Percentiles rank a stretch among this genome's conserved stretches.
Evolutionary conservation across 306 rosid genomes (phyloP).

Genomic region (Malus sylvestris): DNA sequence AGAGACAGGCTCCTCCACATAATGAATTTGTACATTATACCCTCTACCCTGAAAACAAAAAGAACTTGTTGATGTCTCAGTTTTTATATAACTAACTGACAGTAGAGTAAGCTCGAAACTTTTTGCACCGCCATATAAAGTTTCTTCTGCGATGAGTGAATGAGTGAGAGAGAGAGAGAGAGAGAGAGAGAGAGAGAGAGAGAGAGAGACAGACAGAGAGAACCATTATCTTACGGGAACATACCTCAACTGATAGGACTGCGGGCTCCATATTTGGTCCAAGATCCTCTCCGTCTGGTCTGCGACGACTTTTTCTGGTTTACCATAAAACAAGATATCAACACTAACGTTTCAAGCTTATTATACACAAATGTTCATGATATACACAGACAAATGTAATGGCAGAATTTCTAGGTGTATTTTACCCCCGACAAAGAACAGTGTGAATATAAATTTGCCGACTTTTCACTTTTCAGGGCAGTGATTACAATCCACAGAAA

Average conservation of each 20-base stretch:
- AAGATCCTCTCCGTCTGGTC: conserved; percentile 36
- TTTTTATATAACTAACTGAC: not conserved
- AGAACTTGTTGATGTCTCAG: not conserved
- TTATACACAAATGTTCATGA: not conserved
- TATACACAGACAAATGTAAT: not conserved
- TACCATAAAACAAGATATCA: conserved; percentile 8
- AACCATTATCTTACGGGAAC: conserved; percentile 3
- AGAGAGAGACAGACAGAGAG: not conserved
- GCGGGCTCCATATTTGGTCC: conserved; percentile 62
- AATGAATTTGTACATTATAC: conserved; percentile 77
- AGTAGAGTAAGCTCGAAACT: not conserved
- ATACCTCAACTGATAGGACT: conserved; percentile 86
- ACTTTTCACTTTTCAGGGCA: not conserved
- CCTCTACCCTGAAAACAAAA: conserved; percentile 76
- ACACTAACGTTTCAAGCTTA: conserved; percentile 5
- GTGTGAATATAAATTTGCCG: not conserved
- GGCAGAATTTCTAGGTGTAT: not conserved
- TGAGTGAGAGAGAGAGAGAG: not conserved
- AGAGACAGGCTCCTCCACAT: conserved; percentile 71
- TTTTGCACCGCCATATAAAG: not conserved
- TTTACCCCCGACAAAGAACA: not conserved
- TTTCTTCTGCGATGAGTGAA: not conserved
- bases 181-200: too few relatives aligned
- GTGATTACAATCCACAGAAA: not conserved
- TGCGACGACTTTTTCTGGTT: conserved; percentile 61